Evolutionary conservation across 257 asterid genomes (phyloP).

Genomic region (Gynochthodes officinalis): DNA sequence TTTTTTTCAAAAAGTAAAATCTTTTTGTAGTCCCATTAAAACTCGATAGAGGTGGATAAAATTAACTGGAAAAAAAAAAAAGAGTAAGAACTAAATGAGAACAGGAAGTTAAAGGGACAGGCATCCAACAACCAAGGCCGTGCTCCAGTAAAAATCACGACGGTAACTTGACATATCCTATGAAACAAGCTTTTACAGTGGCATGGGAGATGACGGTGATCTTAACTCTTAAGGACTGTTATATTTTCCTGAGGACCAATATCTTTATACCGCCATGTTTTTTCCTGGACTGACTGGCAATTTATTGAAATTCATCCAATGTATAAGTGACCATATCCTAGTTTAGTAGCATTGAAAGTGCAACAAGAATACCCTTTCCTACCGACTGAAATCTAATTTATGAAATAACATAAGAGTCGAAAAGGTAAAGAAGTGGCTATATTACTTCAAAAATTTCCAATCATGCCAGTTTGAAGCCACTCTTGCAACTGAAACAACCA

Average conservation of each 20-base stretch:
- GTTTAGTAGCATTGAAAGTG: background rate
- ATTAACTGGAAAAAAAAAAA: too few species aligned
- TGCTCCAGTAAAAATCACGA: background rate
- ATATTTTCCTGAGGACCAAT: too few species aligned
- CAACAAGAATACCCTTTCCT: background rate
- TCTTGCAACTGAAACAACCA: background rate
- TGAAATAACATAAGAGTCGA: background rate
- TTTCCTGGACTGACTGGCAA: too few species aligned
- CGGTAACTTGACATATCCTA: too few species aligned
- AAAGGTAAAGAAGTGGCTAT: background rate
- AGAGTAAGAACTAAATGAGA: background rate
- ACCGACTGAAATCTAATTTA: background rate
- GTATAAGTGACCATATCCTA: too few species aligned
- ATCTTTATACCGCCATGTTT: too few species aligned
- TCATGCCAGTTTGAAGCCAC: background rate
- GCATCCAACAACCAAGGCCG: background rate
- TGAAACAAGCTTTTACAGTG: background rate
- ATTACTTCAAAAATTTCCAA: background rate
- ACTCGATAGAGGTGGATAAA: too few species aligned
- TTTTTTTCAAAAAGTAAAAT: too few species aligned
- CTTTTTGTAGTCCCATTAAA: too few species aligned
- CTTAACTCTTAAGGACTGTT: background rate
- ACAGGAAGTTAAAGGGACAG: too few species aligned
- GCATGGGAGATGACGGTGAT: background rate
- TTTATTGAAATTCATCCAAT: too few species aligned